A percentile compares a stretch with the other conserved stretches of the same genome.
Conservation (phyloP, 2,329 filamentous ascomycete species). For the Monosporascus sp. region DNA sequence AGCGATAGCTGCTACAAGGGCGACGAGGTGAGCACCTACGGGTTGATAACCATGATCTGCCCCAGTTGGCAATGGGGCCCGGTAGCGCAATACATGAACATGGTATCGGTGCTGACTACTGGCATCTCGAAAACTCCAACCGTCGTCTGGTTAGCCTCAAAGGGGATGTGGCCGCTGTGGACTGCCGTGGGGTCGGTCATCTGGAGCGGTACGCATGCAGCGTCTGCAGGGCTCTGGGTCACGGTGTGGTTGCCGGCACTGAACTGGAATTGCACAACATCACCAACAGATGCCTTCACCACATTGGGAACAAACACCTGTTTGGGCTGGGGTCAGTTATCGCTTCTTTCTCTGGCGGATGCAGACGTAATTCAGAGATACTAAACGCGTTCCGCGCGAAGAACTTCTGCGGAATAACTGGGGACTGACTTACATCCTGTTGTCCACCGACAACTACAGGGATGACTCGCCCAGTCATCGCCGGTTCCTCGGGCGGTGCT, state of each 20-base stretch:
- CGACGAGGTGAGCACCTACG: constrained; percentile 23
- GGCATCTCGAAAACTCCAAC: constrained; percentile 43
- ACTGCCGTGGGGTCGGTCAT: constrained; percentile 25
- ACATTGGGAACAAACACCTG: constrained; percentile 31
- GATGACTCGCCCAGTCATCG: constrained; percentile 18
- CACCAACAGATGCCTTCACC: constrained; percentile 28
- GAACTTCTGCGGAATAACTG: too few species aligned
- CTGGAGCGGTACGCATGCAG: constrained; percentile 34
- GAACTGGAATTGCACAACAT: constrained; percentile 39
- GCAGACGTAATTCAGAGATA: too few species aligned
- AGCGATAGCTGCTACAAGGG: constrained; percentile 1
- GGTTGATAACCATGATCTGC: constrained; percentile 48
- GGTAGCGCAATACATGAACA: constrained; percentile 48
- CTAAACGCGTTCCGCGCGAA: too few species aligned
- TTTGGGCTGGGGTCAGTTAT: too few species aligned
- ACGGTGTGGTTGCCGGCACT: constrained; percentile 38
- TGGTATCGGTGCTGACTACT: constrained; percentile 36
- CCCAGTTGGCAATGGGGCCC: constrained; percentile 43
- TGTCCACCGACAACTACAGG: constrained; percentile 33
- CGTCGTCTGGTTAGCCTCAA: constrained; percentile 26
- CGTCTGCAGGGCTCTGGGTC: constrained; percentile 32
- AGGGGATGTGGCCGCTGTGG: constrained; percentile 38
- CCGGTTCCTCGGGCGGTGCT: background rate
- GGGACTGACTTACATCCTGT: constrained; percentile 19
- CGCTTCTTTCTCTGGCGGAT: too few species aligned